phyloP scores from a whole-genome alignment of 2,329 filamentous ascomycete genomes.

The Malbranchea cinnamomea region DNA sequence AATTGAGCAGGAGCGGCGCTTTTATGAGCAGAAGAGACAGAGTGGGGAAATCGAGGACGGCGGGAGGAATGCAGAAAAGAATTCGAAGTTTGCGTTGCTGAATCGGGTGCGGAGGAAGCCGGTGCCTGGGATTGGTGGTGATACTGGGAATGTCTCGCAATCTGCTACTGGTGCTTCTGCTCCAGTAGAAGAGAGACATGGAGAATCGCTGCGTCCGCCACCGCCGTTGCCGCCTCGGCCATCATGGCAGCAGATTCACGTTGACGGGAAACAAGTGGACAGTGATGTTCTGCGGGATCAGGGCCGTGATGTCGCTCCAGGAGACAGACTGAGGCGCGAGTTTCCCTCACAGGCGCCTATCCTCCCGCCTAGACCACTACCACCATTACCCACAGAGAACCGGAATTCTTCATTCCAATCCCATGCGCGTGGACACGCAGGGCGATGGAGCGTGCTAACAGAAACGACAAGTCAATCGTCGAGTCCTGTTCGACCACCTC shows the following conservation, averaged over 20 bases:
- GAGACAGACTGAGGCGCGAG: too few species aligned
- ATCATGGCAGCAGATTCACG: too few species aligned
- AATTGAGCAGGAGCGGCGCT: conserved; percentile 20
- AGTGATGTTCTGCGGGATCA: neutral
- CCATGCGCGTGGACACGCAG: too few species aligned
- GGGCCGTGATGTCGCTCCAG: neutral
- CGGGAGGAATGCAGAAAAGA: neutral
- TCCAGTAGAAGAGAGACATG: neutral
- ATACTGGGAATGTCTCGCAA: neutral
- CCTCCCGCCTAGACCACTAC: conserved; percentile 5
- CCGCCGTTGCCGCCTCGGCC: conserved; percentile 1
- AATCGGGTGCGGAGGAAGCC: conserved; percentile 27
- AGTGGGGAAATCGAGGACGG: conserved; percentile 2
- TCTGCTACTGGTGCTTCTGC: neutral
- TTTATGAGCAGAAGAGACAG: conserved; percentile 3
- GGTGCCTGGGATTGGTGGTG: conserved; percentile 13
- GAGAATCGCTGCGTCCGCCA: neutral
- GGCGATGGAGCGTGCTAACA: conserved; percentile 5
- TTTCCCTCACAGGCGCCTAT: conserved; percentile 1
- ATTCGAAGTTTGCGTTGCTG: conserved; percentile 13
- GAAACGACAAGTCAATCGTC: too few species aligned
- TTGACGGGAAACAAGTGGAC: too few species aligned
- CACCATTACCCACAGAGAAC: conserved; percentile 1
- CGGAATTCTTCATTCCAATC: neutral
- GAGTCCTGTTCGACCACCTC: too few species aligned